Base-by-base conservation (phyloP, 2,329 filamentous ascomycete genomes). In the Paraconiothyrium sp. region DNA sequence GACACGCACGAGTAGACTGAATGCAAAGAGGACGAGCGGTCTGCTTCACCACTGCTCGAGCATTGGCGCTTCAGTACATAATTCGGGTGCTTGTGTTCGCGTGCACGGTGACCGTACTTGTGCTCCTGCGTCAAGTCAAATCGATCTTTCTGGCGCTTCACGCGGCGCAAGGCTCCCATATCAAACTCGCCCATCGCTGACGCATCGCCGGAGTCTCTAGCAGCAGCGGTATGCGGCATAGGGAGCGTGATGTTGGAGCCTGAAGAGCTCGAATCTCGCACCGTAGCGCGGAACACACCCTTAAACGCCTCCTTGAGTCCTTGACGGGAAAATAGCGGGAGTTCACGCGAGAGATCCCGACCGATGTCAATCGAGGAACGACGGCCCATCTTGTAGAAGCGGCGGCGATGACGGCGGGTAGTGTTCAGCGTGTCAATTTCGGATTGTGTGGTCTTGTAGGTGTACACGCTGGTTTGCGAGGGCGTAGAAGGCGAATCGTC, bases 231-330 rank as follows among this genome's bases (percentile, higher is more conserved):
- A 1, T 70, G 66, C 9, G 69, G 60, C 11, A 76, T 64, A 7
- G 74, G 74, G 1, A 77, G 62, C 2, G 73, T 78, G 52, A 78
- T 72, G 58, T 76, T 75, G 24, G 74, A 76, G 10, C 72, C 72
- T 2, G 68, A 68, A 7, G 73, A 74, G 56, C 72, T 76, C 20
- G 72, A 71, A 11, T 77, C 74, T 47, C 74, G 64, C 4, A 24
- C 50, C 22, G 61, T 59, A 22, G 67, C 49, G 5, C 67, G 66
- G 58, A 78, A 77, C 32, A 77, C 69, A 20, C 67, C 66, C 39
- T 76, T 69, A 34, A 77, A 65, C 3, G 72, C 72, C 2, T 63
- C 58, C 46, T 67, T 75, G 39, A 78, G 66, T 22, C 71, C 70
- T 9, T 70, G 69, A 11, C 71, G 68, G 16, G 67, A 63, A 46